Conservation (phyloP, 805 yeast species). For the Lipomyces kockii region DNA sequence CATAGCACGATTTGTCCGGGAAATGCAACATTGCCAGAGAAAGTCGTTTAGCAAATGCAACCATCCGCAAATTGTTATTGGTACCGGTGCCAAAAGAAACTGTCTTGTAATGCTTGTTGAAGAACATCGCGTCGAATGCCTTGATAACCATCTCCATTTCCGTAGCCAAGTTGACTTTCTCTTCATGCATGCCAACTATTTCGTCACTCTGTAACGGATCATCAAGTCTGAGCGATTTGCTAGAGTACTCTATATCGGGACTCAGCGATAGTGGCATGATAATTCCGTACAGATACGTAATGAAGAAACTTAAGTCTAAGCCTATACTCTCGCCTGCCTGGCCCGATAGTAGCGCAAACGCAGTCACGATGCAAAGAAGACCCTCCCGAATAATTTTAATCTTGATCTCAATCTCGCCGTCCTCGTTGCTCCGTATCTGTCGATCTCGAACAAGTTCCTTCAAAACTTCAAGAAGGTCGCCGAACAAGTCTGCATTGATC, state of each 20-base stretch:
- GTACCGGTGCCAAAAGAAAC: conserved; percentile 35
- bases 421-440: conserved; percentile 39
- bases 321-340: conserved; percentile 73
- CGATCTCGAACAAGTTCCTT: conserved; percentile 65
- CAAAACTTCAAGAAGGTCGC: conserved; percentile 88
- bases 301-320: conserved; percentile 80
- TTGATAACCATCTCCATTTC: conserved; percentile 81
- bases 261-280: conserved; percentile 73
- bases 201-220: conserved; percentile 61
- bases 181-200: conserved; percentile 31
- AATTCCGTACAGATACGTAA: conserved; percentile 71
- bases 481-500: conserved; percentile 89
- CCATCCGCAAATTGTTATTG: conserved; percentile 52
- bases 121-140: conserved; percentile 79
- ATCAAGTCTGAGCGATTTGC: conserved; percentile 75
- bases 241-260: conserved; percentile 83
- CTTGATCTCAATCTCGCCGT: conserved; percentile 43
- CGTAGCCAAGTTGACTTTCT: conserved; percentile 80
- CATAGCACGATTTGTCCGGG: conserved; percentile 87
- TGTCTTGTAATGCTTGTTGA: conserved; percentile 54
- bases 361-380: conserved; percentile 81
- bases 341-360: conserved; percentile 81
- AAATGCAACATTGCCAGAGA: conserved; percentile 69
- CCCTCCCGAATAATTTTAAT: conserved; percentile 58
- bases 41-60: conserved; percentile 80